phyloP scores from a whole-genome alignment of 2,329 filamentous ascomycete species.

The Trichoderma hamatum region DNA sequence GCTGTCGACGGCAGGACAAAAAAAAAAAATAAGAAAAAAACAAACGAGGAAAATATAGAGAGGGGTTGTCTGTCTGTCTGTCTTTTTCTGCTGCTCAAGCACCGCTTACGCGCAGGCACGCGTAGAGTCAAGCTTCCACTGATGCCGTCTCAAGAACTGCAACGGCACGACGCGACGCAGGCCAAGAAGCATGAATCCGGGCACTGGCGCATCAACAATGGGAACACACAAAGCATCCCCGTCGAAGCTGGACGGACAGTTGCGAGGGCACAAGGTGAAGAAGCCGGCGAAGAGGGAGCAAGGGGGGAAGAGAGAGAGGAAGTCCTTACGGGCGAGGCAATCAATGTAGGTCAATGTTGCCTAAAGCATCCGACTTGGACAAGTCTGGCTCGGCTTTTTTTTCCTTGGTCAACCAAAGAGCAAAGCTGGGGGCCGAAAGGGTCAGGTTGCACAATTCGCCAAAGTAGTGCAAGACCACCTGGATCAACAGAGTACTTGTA shows the following conservation, averaged over 20 bases:
- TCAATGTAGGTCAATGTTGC: slow-evolving; percentile 36
- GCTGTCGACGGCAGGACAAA: slow-evolving; percentile 3
- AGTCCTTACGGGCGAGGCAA: slow-evolving; percentile 44
- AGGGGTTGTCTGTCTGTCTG: slow-evolving; percentile 22
- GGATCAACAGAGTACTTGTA: slow-evolving; percentile 25
- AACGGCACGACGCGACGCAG: slow-evolving; percentile 27
- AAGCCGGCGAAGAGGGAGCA: slow-evolving; percentile 27
- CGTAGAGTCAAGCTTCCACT: slow-evolving; percentile 25
- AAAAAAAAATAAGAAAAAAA: background rate
- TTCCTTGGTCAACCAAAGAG: slow-evolving; percentile 30
- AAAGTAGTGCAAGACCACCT: slow-evolving; percentile 28
- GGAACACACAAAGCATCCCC: slow-evolving; percentile 22
- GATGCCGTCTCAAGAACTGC: slow-evolving; percentile 19
- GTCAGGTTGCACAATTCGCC: slow-evolving; percentile 32
- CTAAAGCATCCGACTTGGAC: slow-evolving; percentile 34
- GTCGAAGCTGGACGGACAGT: slow-evolving; percentile 9
- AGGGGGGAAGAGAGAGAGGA: slow-evolving; percentile 29
- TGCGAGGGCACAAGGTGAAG: slow-evolving; percentile 30
- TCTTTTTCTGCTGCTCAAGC: background rate
- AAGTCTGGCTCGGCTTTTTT: slow-evolving; percentile 29
- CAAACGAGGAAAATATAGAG: background rate
- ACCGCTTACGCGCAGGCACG: slow-evolving; percentile 26
- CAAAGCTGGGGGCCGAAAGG: slow-evolving; percentile 31
- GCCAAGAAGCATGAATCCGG: slow-evolving; percentile 17
- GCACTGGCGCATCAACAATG: slow-evolving; percentile 18